Conservation (phyloP, 2,329 filamentous ascomycete genomes). For the Claviceps pusilla region DNA sequence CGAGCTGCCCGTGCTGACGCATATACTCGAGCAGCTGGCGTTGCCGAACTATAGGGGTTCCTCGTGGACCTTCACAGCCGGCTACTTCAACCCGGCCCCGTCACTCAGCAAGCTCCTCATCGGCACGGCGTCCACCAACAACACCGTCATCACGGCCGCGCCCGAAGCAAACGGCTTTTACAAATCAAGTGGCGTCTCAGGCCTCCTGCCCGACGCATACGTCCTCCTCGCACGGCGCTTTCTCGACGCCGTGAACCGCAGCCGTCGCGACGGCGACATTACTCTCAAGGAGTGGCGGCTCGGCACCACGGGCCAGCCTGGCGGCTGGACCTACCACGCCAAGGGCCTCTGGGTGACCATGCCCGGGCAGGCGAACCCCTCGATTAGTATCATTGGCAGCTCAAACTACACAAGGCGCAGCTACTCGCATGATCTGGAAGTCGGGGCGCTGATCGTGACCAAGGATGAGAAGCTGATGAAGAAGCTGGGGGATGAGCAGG, state of each 20-base stretch:
- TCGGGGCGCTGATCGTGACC: conserved; percentile 75
- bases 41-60: conserved; percentile 48
- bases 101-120: conserved; percentile 69
- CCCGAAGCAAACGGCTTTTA: conserved; percentile 95
- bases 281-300: conserved; percentile 74
- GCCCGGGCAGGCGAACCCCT: conserved; percentile 48
- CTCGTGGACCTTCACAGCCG: conserved; percentile 91
- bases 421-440: conserved; percentile 84
- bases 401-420: conserved; percentile 93
- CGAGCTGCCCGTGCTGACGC: conserved; percentile 68
- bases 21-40: conserved; percentile 55
- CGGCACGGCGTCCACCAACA: conserved; percentile 50
- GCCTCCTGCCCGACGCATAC: conserved; percentile 82
- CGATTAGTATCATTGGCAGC: conserved; percentile 73
- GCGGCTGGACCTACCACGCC: conserved; percentile 93
- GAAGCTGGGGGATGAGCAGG: conserved; percentile 63
- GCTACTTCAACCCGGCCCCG: conserved; percentile 94
- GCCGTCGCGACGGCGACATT: conserved; percentile 40
- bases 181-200: conserved; percentile 71
- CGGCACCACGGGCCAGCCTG: conserved; percentile 65
- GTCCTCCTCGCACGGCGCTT: conserved; percentile 77
- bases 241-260: conserved; percentile 40
- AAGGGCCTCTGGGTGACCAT: conserved; percentile 88
- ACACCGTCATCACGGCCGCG: conserved; percentile 80
- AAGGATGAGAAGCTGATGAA: conserved; percentile 55